Base-by-base conservation (phyloP, 106 monocot genomes). In the Amphibolis antarctica region DNA sequence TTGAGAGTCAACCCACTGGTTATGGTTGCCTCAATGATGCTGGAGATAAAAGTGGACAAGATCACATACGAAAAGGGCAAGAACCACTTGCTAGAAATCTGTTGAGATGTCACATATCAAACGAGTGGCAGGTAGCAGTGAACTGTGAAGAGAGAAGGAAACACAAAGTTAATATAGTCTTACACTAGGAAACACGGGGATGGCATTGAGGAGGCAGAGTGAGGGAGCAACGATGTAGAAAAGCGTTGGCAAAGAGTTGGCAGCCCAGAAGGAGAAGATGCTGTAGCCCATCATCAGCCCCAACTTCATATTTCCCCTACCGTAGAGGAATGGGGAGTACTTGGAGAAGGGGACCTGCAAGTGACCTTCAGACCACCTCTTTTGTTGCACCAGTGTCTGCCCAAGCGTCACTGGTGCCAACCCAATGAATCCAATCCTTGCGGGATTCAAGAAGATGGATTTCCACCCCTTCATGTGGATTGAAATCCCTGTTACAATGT, bases 381-480 rank as follows among this genome's bases (percentile, higher is more conserved):
- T 80, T 26, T 78, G 80, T 55, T 85, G 85, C 9, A 89, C 65
- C 17, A 85, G 29, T 42, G 65, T 57, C 17, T 85, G 79, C 5
- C 64, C 72, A 10, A 89, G 45, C 24, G 83, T 86, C 42, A 69
- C 15, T 1, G 90, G 80, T 27, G 83, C 75, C 28, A 86, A 47
- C 10, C 90, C 90, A 9, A 91, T 24, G 60, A 91, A 91, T 15
- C 66, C 74, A 6, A 10, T 68, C 30, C 75, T 59, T 65, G 23
- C 1, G 10, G 89, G 85, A 29, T 80, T 82, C 56, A 66, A 82
- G 46, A 70, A 85, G 10, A 70, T 28, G 12, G 85, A 85, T 56
- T 76, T 89, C 85, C 89, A 89, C 0, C 89, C 89, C 27, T 70
- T 69, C 64, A 85, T 85, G 65, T 85, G 82, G 66, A 89, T 85